Evolutionary conservation across 495 filamentous ascomycete species (phyloP).

Genomic region (Tuber umbilicatum): DNA sequence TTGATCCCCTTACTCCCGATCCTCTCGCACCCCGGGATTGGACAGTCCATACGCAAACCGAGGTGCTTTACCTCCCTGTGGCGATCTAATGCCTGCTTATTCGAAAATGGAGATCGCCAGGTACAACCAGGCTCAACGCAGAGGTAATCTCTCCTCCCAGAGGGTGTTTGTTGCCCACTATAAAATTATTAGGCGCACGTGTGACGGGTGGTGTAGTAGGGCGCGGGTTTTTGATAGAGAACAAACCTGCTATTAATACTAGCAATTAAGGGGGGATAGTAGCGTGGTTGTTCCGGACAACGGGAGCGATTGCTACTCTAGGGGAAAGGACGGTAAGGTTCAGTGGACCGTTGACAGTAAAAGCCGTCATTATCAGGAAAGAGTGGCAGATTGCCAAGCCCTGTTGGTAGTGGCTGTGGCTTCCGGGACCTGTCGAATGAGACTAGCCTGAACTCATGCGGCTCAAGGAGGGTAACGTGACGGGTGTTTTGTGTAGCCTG

Average conservation of each 20-base stretch:
- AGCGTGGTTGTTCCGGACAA: too few relatives aligned
- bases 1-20: conserved; percentile 11
- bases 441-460: too few relatives aligned
- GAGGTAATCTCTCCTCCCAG: not conserved
- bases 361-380: too few relatives aligned
- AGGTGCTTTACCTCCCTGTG: not conserved
- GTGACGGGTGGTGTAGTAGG: not conserved
- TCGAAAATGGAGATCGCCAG: not conserved
- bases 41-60: not conserved
- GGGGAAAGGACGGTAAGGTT: too few relatives aligned
- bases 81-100: conserved; percentile 10
- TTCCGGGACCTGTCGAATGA: too few relatives aligned
- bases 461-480: too few relatives aligned
- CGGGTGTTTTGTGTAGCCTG: too few relatives aligned
- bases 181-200: not conserved
- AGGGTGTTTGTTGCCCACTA: not conserved
- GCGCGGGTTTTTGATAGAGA: not conserved
- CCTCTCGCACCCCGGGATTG: not conserved
- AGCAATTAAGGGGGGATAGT: too few relatives aligned
- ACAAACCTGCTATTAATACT: not conserved
- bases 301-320: too few relatives aligned
- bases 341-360: too few relatives aligned
- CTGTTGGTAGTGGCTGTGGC: too few relatives aligned
- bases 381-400: too few relatives aligned
- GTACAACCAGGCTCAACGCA: not conserved